Percentiles rank a stretch among this genome's conserved stretches.
Evolutionary conservation across 805 yeast genomes (phyloP).

Genomic region (Starmerella geochares): DNA sequence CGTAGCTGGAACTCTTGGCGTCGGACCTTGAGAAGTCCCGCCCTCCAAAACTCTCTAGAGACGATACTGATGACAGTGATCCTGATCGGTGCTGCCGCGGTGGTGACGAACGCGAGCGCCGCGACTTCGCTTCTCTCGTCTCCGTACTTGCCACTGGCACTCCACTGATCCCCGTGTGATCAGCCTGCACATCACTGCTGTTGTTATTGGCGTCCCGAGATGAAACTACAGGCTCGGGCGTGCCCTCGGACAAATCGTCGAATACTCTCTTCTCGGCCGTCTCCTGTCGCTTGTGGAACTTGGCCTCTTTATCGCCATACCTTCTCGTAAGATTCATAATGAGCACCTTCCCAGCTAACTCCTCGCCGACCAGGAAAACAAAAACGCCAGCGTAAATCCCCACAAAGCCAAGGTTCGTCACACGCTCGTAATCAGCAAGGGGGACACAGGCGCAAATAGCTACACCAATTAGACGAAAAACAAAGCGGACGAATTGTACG

Average conservation of each 20-base stretch:
- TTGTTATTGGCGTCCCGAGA: not conserved
- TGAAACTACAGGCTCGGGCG: not conserved
- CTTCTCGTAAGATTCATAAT: not conserved
- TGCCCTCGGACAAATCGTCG: not conserved
- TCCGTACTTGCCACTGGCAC: too few species aligned
- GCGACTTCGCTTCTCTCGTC: not conserved
- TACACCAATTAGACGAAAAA: not conserved
- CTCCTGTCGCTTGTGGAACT: not conserved
- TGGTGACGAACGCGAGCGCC: not conserved
- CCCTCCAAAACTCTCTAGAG: not conserved
- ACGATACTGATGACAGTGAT: not conserved
- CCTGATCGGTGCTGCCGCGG: not conserved
- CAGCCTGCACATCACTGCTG: too few species aligned
- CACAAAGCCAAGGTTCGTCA: constrained; percentile 7
- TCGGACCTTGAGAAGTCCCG: not conserved
- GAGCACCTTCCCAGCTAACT: constrained; percentile 8
- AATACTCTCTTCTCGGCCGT: not conserved
- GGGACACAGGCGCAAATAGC: constrained; percentile 8
- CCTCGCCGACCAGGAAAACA: constrained; percentile 9
- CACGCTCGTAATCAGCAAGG: not conserved
- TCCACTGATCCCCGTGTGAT: too few species aligned
- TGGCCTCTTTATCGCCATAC: not conserved
- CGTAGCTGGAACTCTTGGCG: not conserved
- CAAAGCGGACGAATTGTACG: not conserved
- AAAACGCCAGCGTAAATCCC: constrained; percentile 11